A percentile compares a stretch with the other conserved stretches of the same genome.
Evolutionary conservation across 345 rosid species (phyloP).

Genomic region (Sonneratia caseolaris): DNA sequence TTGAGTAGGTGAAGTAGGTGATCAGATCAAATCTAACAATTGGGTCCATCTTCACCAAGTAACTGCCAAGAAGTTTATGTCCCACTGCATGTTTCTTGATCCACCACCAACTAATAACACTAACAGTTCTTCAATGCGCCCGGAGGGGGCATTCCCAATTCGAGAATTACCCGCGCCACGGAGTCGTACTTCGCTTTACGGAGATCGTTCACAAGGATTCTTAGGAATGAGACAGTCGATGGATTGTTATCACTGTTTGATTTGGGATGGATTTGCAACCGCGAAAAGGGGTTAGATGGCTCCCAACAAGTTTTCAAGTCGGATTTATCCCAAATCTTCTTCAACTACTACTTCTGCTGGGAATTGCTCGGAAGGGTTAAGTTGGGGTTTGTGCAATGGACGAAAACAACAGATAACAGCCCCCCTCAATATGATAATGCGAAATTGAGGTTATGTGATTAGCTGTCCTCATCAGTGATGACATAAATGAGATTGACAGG

Average conservation of each 20-base stretch:
- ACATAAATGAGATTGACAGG: neutral
- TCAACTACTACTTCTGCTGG: no score
- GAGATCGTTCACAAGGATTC: no score
- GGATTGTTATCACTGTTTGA: no score
- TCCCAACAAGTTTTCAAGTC: neutral
- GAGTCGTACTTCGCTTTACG: no score
- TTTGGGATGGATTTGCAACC: no score
- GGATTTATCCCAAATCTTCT: neutral
- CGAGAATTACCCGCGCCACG: no score
- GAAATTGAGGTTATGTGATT: neutral
- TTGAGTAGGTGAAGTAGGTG: neutral
- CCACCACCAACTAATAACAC: no score
- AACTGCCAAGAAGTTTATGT: no score
- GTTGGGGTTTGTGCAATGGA: neutral
- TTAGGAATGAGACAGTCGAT: neutral
- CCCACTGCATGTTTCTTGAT: no score
- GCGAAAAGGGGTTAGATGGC: neutral
- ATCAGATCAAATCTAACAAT: neutral
- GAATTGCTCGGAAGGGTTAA: neutral
- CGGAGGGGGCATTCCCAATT: neutral
- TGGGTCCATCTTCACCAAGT: neutral
- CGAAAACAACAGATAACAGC: slow-evolving; percentile 4
- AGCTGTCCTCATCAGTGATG: neutral
- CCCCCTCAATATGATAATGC: neutral
- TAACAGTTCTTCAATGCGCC: neutral